Conservation (phyloP, 805 yeast species). For the Barnettozyma populi region DNA sequence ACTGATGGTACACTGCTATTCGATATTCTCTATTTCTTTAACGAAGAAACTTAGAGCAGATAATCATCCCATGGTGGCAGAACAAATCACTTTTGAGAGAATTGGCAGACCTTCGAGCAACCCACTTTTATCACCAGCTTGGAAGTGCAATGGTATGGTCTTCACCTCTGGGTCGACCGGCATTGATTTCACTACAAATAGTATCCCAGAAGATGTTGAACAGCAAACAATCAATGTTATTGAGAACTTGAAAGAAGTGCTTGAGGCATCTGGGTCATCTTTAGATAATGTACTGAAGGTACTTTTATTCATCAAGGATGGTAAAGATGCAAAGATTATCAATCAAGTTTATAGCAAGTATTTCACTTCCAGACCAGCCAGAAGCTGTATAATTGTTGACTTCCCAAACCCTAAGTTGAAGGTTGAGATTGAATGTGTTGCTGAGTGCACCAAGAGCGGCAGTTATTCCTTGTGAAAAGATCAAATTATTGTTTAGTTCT, state of each 20-base stretch:
- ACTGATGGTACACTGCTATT: too few species aligned
- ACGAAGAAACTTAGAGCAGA: too few species aligned
- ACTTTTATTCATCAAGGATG: conserved; percentile 41
- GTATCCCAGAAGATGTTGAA: conserved; percentile 36
- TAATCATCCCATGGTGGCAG: conserved; percentile 6
- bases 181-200: conserved; percentile 34
- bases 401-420: conserved; percentile 45
- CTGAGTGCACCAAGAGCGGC: conserved; percentile 21
- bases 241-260: conserved; percentile 35
- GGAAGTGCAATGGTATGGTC: conserved; percentile 35
- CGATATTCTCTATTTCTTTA: too few species aligned
- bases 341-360: conserved; percentile 42
- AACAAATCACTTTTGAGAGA: conserved; percentile 31
- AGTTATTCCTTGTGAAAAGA: neutral
- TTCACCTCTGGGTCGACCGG: conserved; percentile 49
- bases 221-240: conserved; percentile 42
- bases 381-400: conserved; percentile 46
- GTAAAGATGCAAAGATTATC: conserved; percentile 36
- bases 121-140: conserved; percentile 36
- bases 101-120: conserved; percentile 26
- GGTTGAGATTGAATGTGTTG: conserved; percentile 49
- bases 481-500: too few species aligned
- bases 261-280: conserved; percentile 41
- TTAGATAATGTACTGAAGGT: conserved; percentile 44
- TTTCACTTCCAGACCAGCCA: conserved; percentile 45